Evolutionary conservation across 2,329 filamentous ascomycete species (phyloP), one percentile per base, ranked within the genome.

Genomic region (Coniochaeta sp.): DNA sequence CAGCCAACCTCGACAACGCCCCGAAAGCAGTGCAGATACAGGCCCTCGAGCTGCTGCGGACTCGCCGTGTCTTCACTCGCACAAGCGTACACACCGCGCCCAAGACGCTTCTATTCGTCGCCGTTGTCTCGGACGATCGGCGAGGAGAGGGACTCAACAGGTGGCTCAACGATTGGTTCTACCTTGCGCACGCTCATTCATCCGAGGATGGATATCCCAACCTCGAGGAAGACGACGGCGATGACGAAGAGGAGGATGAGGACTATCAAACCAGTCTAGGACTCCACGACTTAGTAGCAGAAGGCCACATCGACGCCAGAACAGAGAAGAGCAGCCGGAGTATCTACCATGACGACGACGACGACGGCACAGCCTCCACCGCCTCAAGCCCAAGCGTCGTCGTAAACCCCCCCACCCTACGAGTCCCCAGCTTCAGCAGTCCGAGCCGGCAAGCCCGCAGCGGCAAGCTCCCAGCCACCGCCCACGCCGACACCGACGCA

Each of bases 161-260:
- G 34, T 81, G 91, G 66, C 70, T 88, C 72, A 96, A 92, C 67
- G 91, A 98, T 62, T 85, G 90, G 64, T 88, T 98, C 65, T 91
- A 92, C 70, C 87, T 98, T 61, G 93, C 90, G 0, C 93, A 98
- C 72, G 90, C 87, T 76, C 92, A 98, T 68, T 82, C 82, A 0
- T 79, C 83, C 0, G 78, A 82, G 1, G 86, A 93, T 70, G 90
- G 89, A 0, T 89, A 92, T 63, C 81, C 86, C 5, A 89, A 95
- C 64, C 73, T 93, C 0, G 89, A 96, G 62, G 87, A 90, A 38
- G 75, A 74, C 22, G 75, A 78, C 26, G 58, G 69, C 67, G 63
- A 73, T 65, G 6, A 58, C 26, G 63, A 65, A 31, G 68, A 70
- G 61, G 65, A 65, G 14, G 62, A 64, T n/a, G n/a, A n/a, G n/a